phyloP scores from a whole-genome alignment of 148 eudicot genomes.

The Camellia sinensis region DNA sequence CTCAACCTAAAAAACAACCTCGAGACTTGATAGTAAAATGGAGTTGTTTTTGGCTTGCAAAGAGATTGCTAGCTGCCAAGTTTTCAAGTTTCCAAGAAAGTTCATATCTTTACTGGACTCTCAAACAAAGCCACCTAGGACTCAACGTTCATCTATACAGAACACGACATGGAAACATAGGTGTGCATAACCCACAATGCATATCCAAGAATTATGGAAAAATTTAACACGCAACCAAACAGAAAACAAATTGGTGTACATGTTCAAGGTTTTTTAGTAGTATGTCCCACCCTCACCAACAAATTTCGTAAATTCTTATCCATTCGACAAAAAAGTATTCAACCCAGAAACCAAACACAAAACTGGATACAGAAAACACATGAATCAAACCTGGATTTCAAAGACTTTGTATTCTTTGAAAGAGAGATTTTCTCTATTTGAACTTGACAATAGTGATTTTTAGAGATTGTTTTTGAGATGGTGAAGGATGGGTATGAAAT shows the following conservation, averaged over 20 bases:
- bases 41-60: not conserved
- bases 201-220: not conserved
- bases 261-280: no score
- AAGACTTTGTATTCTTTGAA: not conserved
- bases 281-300: no score
- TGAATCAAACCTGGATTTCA: not conserved
- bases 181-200: not conserved
- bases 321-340: no score
- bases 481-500: not conserved
- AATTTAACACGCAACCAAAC: not conserved
- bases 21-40: not conserved
- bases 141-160: not conserved
- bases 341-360: no score
- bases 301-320: no score
- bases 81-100: not conserved
- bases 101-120: not conserved
- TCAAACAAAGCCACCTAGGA: slow-evolving; percentile 12
- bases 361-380: no score
- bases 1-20: not conserved
- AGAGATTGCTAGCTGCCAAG: not conserved
- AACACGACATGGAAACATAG: not conserved
- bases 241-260: not conserved
- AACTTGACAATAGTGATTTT: not conserved
- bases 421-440: not conserved
- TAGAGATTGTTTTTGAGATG: not conserved